Base-by-base conservation (phyloP, 768 basidiomycete genomes). In the Hygrocybe punicea region DNA sequence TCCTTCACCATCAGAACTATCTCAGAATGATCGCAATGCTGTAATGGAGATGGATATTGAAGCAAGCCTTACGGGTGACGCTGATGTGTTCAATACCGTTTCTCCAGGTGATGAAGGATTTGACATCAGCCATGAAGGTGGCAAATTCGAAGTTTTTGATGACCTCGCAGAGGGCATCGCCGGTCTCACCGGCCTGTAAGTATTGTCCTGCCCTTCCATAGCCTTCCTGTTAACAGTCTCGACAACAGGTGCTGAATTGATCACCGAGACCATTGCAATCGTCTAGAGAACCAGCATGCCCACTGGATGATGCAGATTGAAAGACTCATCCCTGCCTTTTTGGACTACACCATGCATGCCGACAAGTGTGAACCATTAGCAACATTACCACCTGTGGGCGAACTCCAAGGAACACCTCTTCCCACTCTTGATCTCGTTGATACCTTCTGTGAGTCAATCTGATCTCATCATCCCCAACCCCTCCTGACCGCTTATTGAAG, bases 91-190 rank as follows among this genome's bases (percentile, higher is more conserved):
- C 49, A 29, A 25, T 34, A 34, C 24, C 6, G 16, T 34, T 29
- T 24, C 29, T 11, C 49, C 49, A 14, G 49, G 49, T 25, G 29
- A 51, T 51, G 49, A 51, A 21, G 49, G 24, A 19, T 51, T 51
- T 34, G 49, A 36, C 21, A 13, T 47, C 6, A 47, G 45, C 21
- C 45, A 47, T 13, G 16, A 19, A 13, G 45, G 45, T 19, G 49
- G 49, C 5, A 17, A 51, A 21, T 34, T 14, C 49, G 34, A 51
- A 17, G 49, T 51, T n/a, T 51, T 51, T 36, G 34, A 51, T 17
- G 49, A 51, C 25, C 29, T 51, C 14, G 34, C 25, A 29, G 21
- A 51, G 29, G 49, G 29, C 8, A 17, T 51, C 6, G 23, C 49
- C 11, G 17, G n/a, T n/a, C 10, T 51, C 16, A 34, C 29, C 8